Base-by-base conservation (phyloP, 805 yeast genomes). In the Komagataella pseudopastoris region DNA sequence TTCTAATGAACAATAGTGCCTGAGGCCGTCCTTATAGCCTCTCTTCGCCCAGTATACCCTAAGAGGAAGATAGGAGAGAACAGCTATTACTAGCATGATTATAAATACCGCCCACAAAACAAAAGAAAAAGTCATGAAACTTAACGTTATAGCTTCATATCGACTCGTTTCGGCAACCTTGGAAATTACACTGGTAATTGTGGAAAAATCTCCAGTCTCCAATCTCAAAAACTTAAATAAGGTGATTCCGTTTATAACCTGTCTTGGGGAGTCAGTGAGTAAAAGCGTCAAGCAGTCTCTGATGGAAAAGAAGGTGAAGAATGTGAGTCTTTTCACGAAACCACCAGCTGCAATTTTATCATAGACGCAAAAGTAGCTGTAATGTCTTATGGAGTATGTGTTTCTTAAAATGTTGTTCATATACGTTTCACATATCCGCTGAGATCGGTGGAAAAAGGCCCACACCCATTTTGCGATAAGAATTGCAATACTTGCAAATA, bases 251-350 rank as follows among this genome's bases (percentile, higher is more conserved):
- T 88, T 88, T 55, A 88, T 77, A 1, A 86, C 82, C 65, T 88
- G 96, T 65, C 96, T 78, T 22, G 96, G 96, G 16, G 89, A 75
- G 57, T 88, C 96, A 0, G 95, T 89, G 47, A 86, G 68, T 7
- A 88, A 58, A 56, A 70, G 71, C 47, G 78, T 68, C 12, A 85
- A 58, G 56, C 79, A 83, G 51, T 78, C 77, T 58, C 84, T 82
- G 51, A 84, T 68, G 49, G 85, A 81, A 55, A 77, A 77, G 64
- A 78, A 86, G 2, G 81, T 74, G 56, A 76, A 76, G 55, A 88
- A 78, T 7, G 88, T 77, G 50, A 81, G 63, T 74, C 83, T 81
- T 57, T 87, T 93, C 56, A 77, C 77, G 45, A 76, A 74, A 45
- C 78, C 69, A n/a, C 82, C 86, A 45, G 73, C 75, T 30, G 86